phyloP scores from a whole-genome alignment of 371 early-diverging fungal genomes.

The Syncephalastrum sp. region DNA sequence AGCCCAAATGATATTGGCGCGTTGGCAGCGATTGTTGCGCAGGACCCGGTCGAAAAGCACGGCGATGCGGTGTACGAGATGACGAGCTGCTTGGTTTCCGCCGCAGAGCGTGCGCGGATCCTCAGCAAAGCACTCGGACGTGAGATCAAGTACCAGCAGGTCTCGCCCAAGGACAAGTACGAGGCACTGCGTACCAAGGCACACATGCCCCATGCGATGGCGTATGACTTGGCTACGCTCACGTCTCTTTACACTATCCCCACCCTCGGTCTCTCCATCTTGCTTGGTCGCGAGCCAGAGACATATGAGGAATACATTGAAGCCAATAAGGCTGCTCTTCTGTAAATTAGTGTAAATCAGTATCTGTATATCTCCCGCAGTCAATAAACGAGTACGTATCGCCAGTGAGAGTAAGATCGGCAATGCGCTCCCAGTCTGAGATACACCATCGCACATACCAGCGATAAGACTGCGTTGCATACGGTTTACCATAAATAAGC shows the following conservation, averaged over 20 bases:
- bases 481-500: too few relatives aligned
- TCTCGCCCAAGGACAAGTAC: conserved; percentile 9
- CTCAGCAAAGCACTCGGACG: conserved; percentile 10
- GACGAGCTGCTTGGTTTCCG: conserved; percentile 5
- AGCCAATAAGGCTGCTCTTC: conserved; percentile 2
- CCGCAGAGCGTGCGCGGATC: conserved; percentile 10
- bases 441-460: too few relatives aligned
- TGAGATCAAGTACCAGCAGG: conserved; percentile 6
- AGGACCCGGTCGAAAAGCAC: conserved; percentile 20
- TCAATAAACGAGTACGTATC: too few relatives aligned
- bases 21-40: conserved; percentile 12
- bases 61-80: conserved; percentile 17
- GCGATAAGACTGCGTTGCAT: too few relatives aligned
- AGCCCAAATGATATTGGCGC: conserved; percentile 16
- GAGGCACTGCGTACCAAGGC: neutral
- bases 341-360: neutral
- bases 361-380: too few relatives aligned
- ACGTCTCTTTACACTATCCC: too few relatives aligned
- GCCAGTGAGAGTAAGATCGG: too few relatives aligned
- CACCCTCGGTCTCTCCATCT: neutral
- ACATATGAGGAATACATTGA: conserved; percentile 6
- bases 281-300: conserved; percentile 9
- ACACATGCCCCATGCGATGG: conserved; percentile 2
- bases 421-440: too few relatives aligned
- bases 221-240: neutral